Percentiles rank a stretch among this genome's conserved stretches.
Conservation (phyloP, 306 rosid species). For the Medicago truncatula region MtrunA17r5.0-ANR NC_053045.1:51716501-51717000, state of each 20-base stretch:
- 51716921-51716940: constrained; percentile 38
- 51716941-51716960: constrained; percentile 41
- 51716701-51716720: constrained; percentile 24
- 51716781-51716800: not conserved
- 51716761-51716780: constrained; percentile 45
- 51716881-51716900: constrained; percentile 42
- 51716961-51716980: constrained; percentile 47
- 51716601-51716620: constrained; percentile 51
- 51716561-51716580: constrained; percentile 58
- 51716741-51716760: constrained; percentile 28
- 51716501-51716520: constrained; percentile 26
- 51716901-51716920: constrained; percentile 27
- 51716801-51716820: not conserved
- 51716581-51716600: constrained; percentile 54
- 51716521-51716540: constrained; percentile 43
- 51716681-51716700: constrained; percentile 42
- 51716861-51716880: not conserved
- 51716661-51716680: constrained; percentile 41
- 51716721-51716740: constrained; percentile 25
- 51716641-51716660: constrained; percentile 38
- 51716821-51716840: constrained; percentile 14
- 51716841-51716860: constrained; percentile 31
- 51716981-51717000: constrained; percentile 44
- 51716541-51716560: constrained; percentile 53
- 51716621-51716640: constrained; percentile 31